Base-by-base conservation (phyloP, 2,329 filamentous ascomycete species). In the Neocucurbitaria cava region DNA sequence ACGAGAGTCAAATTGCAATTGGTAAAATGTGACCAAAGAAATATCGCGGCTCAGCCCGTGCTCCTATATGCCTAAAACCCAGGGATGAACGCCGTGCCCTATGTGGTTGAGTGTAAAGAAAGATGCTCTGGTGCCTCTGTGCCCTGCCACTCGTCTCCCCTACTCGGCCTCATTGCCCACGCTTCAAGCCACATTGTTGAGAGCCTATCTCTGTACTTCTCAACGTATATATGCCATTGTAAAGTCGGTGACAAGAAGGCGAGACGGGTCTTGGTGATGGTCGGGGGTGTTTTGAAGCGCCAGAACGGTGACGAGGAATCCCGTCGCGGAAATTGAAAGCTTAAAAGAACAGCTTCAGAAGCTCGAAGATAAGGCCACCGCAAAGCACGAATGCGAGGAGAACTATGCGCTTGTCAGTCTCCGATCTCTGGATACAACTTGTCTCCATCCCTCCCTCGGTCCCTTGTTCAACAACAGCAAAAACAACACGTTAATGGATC, bases 361-460 rank as follows among this genome's bases (percentile, higher is more conserved):
- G 68, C 69, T 87, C 85, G 62, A 87, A 83, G 35, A 87, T 64
- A 18, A 88, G 66, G 21, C 86, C 85, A 36, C 86, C 86, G 67
- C 83, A 83, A 43, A 89, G 79, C 49, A 87, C 82, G 71, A 89
- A 88, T n/a, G 82, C 81, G 47, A 89, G 80, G 30, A 87, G 54
- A 45, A 83, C 86, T 88, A 55, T 39, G 44, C 1, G 9, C 6
- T 2, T 30, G 30, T 40, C 40, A 53, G 35, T 39, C 23, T 23
- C n/a, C n/a, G 2, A 26, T 9, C 13, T 17, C 13, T 45, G 10
- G 7, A 15, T 15, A 8, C 10, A 24, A 40, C 23, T 18, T 40
- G 4, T 23, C 8, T n/a, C n/a, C 10, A 11, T 15, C 38, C 21
- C 15, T 18, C 2, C 20, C 21, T 15, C 21, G 4, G 10, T 40